Conservation (phyloP, 2,329 filamentous ascomycete species). For the Pestalotiopsis fici region DNA sequence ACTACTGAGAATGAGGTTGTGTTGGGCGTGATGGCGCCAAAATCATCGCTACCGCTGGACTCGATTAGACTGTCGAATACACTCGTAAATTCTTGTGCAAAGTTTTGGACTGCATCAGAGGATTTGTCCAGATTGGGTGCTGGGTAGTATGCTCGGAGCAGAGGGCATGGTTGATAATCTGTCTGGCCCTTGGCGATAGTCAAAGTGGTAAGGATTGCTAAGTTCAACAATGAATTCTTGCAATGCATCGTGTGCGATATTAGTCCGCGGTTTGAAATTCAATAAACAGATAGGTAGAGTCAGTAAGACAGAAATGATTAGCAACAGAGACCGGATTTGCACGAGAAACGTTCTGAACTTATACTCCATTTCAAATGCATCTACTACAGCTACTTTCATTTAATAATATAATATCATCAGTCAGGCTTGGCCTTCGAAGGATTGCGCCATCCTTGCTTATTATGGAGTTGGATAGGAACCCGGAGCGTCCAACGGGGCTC, state of each 20-base stretch:
- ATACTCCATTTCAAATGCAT: neutral
- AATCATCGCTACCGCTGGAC: slow-evolving; percentile 18
- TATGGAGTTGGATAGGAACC: neutral
- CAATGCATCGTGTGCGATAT: neutral
- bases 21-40: slow-evolving; percentile 23
- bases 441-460: neutral
- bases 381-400: neutral
- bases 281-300: no score
- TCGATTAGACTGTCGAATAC: slow-evolving; percentile 20
- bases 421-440: neutral
- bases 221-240: neutral
- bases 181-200: neutral
- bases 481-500: neutral
- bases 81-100: slow-evolving; percentile 13
- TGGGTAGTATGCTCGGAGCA: slow-evolving; percentile 6
- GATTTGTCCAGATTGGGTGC: neutral
- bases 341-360: neutral
- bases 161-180: slow-evolving; percentile 2
- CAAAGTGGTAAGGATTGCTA: no score
- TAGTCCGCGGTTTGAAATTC: no score
- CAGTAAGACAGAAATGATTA: neutral
- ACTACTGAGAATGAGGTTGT: slow-evolving; percentile 28
- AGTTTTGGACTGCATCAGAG: neutral
- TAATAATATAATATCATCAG: neutral
- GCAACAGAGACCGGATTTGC: neutral